Evolutionary conservation across 2,329 filamentous ascomycete species (phyloP), one percentile per base, ranked within the genome.

Genomic region (Septoria petroselini): DNA sequence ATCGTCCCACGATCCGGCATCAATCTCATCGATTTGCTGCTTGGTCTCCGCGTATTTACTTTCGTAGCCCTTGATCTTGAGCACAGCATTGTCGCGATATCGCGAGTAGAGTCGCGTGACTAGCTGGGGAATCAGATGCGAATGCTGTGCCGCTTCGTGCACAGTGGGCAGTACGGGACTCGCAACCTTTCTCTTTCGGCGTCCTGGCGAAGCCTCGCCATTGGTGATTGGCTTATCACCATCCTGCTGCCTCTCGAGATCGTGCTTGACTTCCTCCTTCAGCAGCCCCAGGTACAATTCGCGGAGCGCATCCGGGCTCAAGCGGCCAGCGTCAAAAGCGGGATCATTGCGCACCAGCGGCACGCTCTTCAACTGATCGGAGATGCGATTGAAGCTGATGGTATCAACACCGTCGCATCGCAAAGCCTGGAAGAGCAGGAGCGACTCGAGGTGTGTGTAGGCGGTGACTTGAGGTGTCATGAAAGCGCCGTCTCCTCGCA

Each of bases 381-480:
- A 90, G 56, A 93, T 87, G 60, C 77, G 78, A 63, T 73, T 73
- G 72, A 94, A 93, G 66, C 80, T 82, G 46, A 66, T 52, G 44
- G 81, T 73, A 58, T 82, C 79, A 58, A 83, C 74, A 65, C 86
- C 86, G 69, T 86, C 78, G 60, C 76, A 75, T 59, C 83, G 78
- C 58, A 94, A 78, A 54, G 84, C 85, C 71, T 91, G 88, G 73
- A 93, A 91, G 64, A 95, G 79, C 59, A 93, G 80, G 55, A 94
- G 79, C 65, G 85, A 86, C 78, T 95, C 90, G 75, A 94, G 86
- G 61, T 85, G 81, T 66, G 88, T 91, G 72, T 93, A 91, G 64
- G 78, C 76, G 66, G 81, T 77, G 70, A 75, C 74, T 35, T 35
- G 40, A 29, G 41, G 18, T 73, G 75, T 77, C 79, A 82, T 82